Evolutionary conservation across 768 basidiomycete genomes (phyloP).

Genomic region (Filobasidium wieringae): DNA sequence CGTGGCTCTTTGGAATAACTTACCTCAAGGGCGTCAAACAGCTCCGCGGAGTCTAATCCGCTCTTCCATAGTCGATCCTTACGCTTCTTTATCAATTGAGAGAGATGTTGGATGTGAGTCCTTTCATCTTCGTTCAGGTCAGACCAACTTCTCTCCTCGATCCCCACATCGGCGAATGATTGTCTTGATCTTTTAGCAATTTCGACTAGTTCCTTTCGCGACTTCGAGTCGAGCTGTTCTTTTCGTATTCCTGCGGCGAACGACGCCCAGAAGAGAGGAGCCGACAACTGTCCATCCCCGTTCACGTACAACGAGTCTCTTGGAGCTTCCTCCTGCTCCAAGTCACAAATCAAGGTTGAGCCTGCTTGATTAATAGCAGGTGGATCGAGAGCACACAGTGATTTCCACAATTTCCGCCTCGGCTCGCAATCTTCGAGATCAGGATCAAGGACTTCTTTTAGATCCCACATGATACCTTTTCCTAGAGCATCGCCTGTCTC

Average conservation of each 20-base stretch:
- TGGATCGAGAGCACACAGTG: neutral
- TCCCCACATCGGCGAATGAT: neutral
- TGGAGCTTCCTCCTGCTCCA: neutral
- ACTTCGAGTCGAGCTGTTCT: neutral
- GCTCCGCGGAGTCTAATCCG: no score
- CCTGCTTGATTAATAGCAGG: neutral
- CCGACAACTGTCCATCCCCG: slow-evolving; percentile 10
- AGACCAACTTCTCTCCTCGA: neutral
- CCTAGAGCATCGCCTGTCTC: slow-evolving; percentile 5
- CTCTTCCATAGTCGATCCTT: neutral
- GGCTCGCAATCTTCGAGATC: slow-evolving; percentile 6
- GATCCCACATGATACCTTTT: slow-evolving; percentile 5
- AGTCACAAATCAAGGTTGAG: slow-evolving; percentile 1
- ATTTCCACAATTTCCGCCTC: slow-evolving; percentile 4
- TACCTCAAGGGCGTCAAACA: no score
- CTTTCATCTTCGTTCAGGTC: neutral
- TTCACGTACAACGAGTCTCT: slow-evolving; percentile 8
- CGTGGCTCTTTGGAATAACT: no score
- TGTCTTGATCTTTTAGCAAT: neutral
- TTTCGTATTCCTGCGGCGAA: neutral
- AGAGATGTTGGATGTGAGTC: neutral
- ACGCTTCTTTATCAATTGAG: neutral
- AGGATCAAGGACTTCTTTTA: slow-evolving; percentile 1
- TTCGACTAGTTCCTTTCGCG: neutral
- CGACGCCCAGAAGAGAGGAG: slow-evolving; percentile 4